A percentile compares a stretch with the other conserved stretches of the same genome.
Conservation (phyloP, 2,329 filamentous ascomycete genomes). For the Macrophomina tecta region DNA sequence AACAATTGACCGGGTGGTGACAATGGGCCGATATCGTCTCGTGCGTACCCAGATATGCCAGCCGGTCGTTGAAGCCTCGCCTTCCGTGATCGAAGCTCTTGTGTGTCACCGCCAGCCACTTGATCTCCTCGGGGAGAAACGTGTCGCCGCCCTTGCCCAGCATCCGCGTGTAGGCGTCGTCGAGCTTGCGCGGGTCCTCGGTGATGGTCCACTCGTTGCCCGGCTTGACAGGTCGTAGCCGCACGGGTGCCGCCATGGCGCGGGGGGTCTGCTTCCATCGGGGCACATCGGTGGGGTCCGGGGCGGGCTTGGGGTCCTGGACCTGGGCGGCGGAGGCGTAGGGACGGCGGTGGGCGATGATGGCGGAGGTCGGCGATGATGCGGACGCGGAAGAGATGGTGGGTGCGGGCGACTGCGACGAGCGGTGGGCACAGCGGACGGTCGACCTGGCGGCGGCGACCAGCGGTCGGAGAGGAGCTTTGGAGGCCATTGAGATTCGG, state of each 20-base stretch:
- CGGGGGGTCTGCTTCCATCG: conserved; percentile 58
- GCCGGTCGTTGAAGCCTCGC: conserved; percentile 90
- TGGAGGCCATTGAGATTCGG: conserved; percentile 53
- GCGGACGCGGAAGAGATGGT: conserved; percentile 32
- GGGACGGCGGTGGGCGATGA: conserved; percentile 12
- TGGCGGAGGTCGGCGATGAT: conserved; percentile 45
- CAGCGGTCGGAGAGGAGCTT: conserved; percentile 46
- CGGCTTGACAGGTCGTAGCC: conserved; percentile 64
- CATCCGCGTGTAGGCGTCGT: conserved; percentile 77
- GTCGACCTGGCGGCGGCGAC: conserved; percentile 36
- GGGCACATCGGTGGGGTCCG: conserved; percentile 46
- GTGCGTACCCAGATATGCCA: conserved; percentile 81
- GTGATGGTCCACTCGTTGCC: conserved; percentile 72
- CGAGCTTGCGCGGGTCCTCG: conserved; percentile 72
- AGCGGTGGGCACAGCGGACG: conserved; percentile 35
- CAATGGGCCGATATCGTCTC: background rate
- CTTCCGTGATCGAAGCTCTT: conserved; percentile 97
- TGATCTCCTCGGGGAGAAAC: conserved; percentile 85
- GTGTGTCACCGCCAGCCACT: conserved; percentile 96
- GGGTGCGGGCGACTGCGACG: conserved; percentile 29
- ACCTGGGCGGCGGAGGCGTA: conserved; percentile 17
- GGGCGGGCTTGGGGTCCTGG: conserved; percentile 28
- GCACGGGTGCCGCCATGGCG: conserved; percentile 55
- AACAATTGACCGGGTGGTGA: background rate
- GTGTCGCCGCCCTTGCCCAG: conserved; percentile 75